Base-by-base conservation (phyloP, 2,329 filamentous ascomycete genomes). In the Nannizzia gypsea region DNA sequence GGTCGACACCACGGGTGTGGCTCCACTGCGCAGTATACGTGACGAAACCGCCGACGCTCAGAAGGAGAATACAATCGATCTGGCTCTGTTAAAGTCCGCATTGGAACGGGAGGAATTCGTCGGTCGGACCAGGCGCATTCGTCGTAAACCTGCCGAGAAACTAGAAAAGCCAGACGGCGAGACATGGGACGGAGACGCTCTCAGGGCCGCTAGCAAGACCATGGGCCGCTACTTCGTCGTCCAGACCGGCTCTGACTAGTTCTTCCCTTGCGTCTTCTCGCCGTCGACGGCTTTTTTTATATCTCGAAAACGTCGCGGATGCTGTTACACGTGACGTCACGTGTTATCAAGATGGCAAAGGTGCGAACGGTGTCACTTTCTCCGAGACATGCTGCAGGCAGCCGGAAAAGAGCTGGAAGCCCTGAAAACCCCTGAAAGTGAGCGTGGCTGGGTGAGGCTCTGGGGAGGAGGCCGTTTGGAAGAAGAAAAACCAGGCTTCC, bases 141-240 rank as follows among this genome's bases (percentile, higher is more conserved):
- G 75, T 55, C 71, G 74, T n/a, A 59, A 69, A 8, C 64, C 67
- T 44, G 59, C 64, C 6, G 66, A 68, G 52, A 71, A 66, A 52
- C 69, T 68, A 56, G 61, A 65, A 40, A 65, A 62, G 9, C 69
- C 72, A 3, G 78, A 80, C 20, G 74, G 73, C 3, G 75, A 78
- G 13, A 78, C 75, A 0, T 83, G 87, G 73, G 75, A 83, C 63
- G 92, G 89, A 83, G 81, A 93, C 75, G 83, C 86, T 0, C 71
- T 93, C 55, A 80, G 78, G 1, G 80, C 81, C 59, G 88, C 89
- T 0, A 77, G 81, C 15, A 83, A 81, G 67, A 89, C 78, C 59
- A 81, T 81, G 3, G 88, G 88, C 13, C 82, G 80, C 64, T 95
- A 86, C 67, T 92, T 95, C 66, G 83, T 92, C 6, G 89, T 93